Evolutionary conservation across 169 alveolate genomes (phyloP), one percentile per base, ranked within the genome.

Genomic region (Eimeria brunetti): DNA sequence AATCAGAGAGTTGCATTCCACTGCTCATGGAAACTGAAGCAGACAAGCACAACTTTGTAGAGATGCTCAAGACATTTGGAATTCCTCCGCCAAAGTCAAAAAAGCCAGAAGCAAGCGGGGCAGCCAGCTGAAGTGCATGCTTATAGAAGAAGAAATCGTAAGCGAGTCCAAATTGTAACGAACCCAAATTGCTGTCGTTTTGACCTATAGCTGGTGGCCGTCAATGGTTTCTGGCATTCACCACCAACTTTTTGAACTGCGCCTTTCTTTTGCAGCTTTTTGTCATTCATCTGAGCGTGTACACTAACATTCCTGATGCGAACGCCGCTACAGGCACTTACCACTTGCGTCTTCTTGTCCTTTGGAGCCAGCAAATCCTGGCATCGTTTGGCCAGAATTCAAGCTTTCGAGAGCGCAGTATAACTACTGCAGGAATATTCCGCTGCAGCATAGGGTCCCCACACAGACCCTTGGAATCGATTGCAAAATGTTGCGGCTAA

Each of bases 1-100:
- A 85, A 53, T 33, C 78, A 30, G 91, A 85, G 69, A 85, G 91
- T 81, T 85, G 91, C 78, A 85, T 85, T 18, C 91, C 91, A 3
- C 2, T 58, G 78, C 91, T 46, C 41, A 56, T 85, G 91, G 91
- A 36, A 60, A 85, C 56, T 36, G 78, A 85, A 58, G 91, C 75
- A 60, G 91, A 85, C 60, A 85, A 85, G 44, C 60, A 58, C 41
- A 85, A 85, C 33, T 60, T 85, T 27, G 78, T 85, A 16, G 91
- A 60, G 78, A 85, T 85, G 91, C 78, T 85, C 8, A 85, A 85
- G 60, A 11, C 58, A 36, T 85, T 85, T 85, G 91, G 91, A 18
- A 85, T 85, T 20, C 91, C 76, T 56, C 91, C 91, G 8, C 91
- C 49, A 14, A 85, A 60, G 91, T 12, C 91, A 27, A 85, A 60